A percentile compares a stretch with the other conserved stretches of the same genome.
These are phyloP conservation scores for Stylonectria norvegica DNA, from an alignment of 2,329 filamentous ascomycete species.

Conservation along the genomic window DNA sequence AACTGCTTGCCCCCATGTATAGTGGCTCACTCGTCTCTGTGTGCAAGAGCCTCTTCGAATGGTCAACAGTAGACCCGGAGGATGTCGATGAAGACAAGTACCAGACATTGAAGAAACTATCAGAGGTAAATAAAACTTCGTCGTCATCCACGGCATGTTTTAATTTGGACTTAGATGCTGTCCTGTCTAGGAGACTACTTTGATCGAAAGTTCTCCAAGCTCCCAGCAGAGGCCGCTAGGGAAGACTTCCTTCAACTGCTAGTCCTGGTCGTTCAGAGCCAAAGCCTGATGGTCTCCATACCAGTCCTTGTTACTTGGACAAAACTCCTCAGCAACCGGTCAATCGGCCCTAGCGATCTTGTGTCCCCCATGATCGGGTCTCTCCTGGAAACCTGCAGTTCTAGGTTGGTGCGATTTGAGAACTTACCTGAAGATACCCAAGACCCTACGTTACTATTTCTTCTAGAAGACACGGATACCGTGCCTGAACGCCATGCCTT, in stretches of 20 bases:
- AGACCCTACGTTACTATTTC: conserved; percentile 74
- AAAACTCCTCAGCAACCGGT: conserved; percentile 68
- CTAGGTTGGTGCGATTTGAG: conserved; percentile 83
- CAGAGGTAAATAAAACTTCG: conserved; percentile 59
- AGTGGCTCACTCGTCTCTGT: conserved; percentile 66
- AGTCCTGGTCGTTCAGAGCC: conserved; percentile 73
- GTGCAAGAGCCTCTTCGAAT: conserved; percentile 71
- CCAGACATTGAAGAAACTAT: conserved; percentile 86
- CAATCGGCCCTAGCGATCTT: conserved; percentile 62
- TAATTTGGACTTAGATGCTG: conserved; percentile 77
- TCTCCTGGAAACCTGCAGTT: conserved; percentile 77
- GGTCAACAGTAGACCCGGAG: conserved; percentile 74
- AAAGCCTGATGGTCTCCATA: conserved; percentile 89
- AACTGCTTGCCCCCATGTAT: conserved; percentile 77
- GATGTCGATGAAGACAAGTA: conserved; percentile 92
- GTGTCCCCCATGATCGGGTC: conserved; percentile 64
- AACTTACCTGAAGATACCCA: conserved; percentile 76
- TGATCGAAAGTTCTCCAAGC: conserved; percentile 67
- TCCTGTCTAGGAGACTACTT: conserved; percentile 82
- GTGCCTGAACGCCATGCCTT: conserved; percentile 92
- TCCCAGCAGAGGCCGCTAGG: conserved; percentile 63
- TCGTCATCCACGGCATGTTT: neutral
- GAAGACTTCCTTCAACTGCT: conserved; percentile 76
- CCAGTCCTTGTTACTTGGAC: conserved; percentile 89
- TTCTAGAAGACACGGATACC: conserved; percentile 93